These are phyloP conservation scores for Plasmodium coatneyi DNA, from an alignment of 169 alveolate genomes.

Conservation along the genomic window DNA sequence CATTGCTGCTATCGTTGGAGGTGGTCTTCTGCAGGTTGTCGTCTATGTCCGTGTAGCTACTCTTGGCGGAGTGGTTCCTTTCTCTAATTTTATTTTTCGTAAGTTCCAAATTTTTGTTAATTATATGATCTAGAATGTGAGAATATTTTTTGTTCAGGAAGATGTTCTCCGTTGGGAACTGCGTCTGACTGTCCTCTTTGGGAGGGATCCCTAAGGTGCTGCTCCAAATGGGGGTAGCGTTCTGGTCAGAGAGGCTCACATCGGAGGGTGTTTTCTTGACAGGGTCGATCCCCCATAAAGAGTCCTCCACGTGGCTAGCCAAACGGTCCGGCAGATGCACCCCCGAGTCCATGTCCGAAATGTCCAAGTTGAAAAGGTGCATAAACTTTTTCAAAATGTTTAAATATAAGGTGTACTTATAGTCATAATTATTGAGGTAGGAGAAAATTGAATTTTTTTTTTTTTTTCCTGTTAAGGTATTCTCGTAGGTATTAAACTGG, in stretches of 20 bases:
- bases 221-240: neutral
- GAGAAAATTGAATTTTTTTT: conserved; percentile 63
- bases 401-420: conserved; percentile 32
- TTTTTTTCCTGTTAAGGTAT: conserved; percentile 14
- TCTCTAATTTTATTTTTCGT: conserved; percentile 29
- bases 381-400: conserved; percentile 43
- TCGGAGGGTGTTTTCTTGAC: neutral
- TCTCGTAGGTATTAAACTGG: neutral
- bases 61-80: neutral
- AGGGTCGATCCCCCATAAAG: no score
- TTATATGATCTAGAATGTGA: conserved; percentile 45
- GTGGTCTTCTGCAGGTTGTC: neutral
- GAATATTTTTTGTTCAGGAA: conserved; percentile 30
- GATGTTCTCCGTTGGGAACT: neutral
- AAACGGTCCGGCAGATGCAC: neutral
- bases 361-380: conserved; percentile 35
- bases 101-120: conserved; percentile 42
- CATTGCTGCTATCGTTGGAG: conserved; percentile 14
- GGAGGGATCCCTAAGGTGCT: neutral
- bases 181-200: neutral
- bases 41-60: neutral
- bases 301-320: neutral
- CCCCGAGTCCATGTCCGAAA: conserved; percentile 17
- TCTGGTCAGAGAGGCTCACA: neutral
- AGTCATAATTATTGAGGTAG: conserved; percentile 36